Evolutionary conservation across 1,139 yeast genomes (phyloP), one percentile per base, ranked within the genome.

Genomic region (Geotrichum siamense): DNA sequence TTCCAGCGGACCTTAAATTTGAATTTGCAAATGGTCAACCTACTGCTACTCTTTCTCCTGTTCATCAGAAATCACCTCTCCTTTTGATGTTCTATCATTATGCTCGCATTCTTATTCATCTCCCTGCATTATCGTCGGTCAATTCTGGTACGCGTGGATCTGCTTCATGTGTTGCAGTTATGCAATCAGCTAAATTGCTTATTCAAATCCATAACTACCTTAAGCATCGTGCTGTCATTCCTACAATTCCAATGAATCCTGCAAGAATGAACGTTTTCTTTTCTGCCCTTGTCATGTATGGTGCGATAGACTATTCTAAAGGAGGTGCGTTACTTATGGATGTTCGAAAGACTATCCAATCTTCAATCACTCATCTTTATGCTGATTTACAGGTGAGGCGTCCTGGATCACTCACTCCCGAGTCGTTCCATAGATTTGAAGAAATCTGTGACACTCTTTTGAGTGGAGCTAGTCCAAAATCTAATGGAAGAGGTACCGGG

Each of bases 251-350:
- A 0, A 57, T 83, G 37, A 84, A 83, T 55, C 67, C 79, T n/a
- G 69, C 87, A 0, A 65, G 93, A 47, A 76, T 81, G 48, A 76
- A 78, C 54, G 78, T 87, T 1, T 67, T 87, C 39, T 72, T 81
- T 50, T 73, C 87, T 0, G 66, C 85, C 15, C 61, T 85, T 45
- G 83, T 84, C 16, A 84, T 94, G 1, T 79, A 79, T 52, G 89
- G 94, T 8, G 76, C 86, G 0, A 68, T 86, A 47, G 95, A 85
- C 52, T 85, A 84, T 58, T 79, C 86, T 2, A 78, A 84, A 57
- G 87, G 91, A 21, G 95, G 96, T 0, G 80, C 91, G 0, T 63
- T 86, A 46, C 78, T 80, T 55, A 82, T 76, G 57, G 85, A 80
- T 41, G 78, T 81, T 59, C 81, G 79, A 51, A 70, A 65, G 39